Evolutionary conservation across 2,329 filamentous ascomycete species (phyloP), one percentile per base, ranked within the genome.

Genomic region (Botrytis elliptica): DNA sequence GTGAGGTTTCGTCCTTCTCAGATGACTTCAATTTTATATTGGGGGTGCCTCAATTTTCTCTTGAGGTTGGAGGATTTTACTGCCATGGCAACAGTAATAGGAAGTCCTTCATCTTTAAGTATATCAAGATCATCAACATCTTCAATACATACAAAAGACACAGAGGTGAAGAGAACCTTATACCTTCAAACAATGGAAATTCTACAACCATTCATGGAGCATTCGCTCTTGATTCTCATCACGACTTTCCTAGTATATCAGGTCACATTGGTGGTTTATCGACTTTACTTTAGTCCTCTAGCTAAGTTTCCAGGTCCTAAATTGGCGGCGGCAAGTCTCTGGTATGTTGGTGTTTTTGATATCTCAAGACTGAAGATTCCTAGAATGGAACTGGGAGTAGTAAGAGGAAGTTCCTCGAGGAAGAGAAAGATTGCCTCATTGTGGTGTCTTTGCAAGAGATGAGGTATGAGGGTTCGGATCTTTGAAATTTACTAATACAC

Each of bases 261-360:
- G n/a, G 12, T 70, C 6, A 52, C 14, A 2, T 52, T 49, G 33
- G 33, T 65, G 18, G 52, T 72, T 36, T 74, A 72, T 65, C 52
- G 73, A 4, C 60, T 74, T 52, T 74, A 59, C 10, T 67, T 74
- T n/a, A 36, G 44, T 36, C 69, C 36, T 8, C n/a, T 74, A 18
- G 44, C 46, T 1, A 59, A 25, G 25, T 72, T 74, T 40, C 69
- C 73, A 12, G 69, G 73, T 16, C 73, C 73, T 16, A 70, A 33
- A 7, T 62, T 70, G n/a, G 67, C 67, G 18, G 67, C 67, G n/a
- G 67, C 38, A 9, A 70, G 52, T 62, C 67, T 60, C 33, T 70
- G 67, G 67, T 70, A 70, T 62, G 67, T 59, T n/a, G 12, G 10
- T 59, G 4, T 25, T 12, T 25, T 40, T 8, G 9, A 12, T 25